Percentiles rank a stretch among this genome's conserved stretches.
Evolutionary conservation across 2,329 filamentous ascomycete genomes (phyloP).

Genomic region (Cladosporium austrohemisphaericum): DNA sequence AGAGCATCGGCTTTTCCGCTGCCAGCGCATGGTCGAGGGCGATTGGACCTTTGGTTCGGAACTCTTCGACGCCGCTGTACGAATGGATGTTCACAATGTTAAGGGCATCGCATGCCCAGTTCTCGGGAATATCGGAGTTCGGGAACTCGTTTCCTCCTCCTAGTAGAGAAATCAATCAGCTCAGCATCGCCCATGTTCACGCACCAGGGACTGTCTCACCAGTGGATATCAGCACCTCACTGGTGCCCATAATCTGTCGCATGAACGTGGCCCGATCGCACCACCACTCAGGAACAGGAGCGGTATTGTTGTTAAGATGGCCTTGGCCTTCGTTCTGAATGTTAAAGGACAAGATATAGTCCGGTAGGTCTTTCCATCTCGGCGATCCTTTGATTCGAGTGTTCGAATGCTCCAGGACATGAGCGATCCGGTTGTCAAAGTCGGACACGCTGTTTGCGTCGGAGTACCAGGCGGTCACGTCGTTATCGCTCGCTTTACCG

Average conservation of each 20-base stretch:
- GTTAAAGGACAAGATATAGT: conserved; percentile 3
- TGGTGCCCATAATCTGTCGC: not conserved
- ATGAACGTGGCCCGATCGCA: not conserved
- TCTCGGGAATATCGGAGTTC: conserved; percentile 2
- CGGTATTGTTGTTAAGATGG: not conserved
- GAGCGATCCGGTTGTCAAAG: conserved; percentile 4
- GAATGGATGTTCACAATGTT: not conserved
- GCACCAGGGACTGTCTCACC: no score
- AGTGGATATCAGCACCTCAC: not conserved
- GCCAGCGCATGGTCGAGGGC: not conserved
- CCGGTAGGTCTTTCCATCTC: not conserved
- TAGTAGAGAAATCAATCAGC: no score
- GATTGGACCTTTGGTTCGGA: not conserved
- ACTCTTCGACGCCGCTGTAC: conserved; percentile 1
- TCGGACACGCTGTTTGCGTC: not conserved
- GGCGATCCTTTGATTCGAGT: not conserved
- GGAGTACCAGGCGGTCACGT: conserved; percentile 1
- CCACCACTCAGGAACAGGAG: conserved; percentile 4
- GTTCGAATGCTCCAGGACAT: not conserved
- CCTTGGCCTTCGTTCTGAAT: conserved; percentile 7
- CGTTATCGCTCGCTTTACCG: conserved; percentile 5
- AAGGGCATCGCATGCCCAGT: conserved; percentile 3
- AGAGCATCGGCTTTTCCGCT: not conserved
- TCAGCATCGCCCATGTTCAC: no score
- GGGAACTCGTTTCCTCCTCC: conserved; percentile 3